Evolutionary conservation across 2,329 filamentous ascomycete genomes (phyloP).

Genomic region (Samsoniella hepiali): DNA sequence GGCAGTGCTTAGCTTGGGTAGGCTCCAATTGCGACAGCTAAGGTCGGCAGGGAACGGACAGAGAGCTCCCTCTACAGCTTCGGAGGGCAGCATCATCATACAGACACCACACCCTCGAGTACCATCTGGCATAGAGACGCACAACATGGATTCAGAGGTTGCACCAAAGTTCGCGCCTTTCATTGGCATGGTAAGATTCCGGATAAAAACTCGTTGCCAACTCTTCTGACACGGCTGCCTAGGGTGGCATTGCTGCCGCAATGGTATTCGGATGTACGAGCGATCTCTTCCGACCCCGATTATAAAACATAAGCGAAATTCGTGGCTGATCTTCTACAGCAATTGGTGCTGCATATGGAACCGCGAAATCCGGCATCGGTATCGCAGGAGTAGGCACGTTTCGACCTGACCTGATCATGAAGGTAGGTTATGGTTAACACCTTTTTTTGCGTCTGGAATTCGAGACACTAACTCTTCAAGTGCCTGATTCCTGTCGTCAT

Average conservation of each 20-base stretch:
- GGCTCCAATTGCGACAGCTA: background rate
- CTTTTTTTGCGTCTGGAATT: background rate
- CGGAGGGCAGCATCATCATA: background rate
- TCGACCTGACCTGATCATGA: conserved; percentile 86
- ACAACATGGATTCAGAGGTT: conserved; percentile 56
- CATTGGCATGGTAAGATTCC: conserved; percentile 72
- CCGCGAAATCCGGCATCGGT: conserved; percentile 83
- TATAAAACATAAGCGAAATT: background rate
- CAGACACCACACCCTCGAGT: background rate
- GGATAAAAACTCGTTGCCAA: background rate
- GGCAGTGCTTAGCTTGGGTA: background rate
- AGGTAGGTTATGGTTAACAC: conserved; percentile 50
- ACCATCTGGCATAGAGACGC: conserved; percentile 5
- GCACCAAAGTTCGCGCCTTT: conserved; percentile 83
- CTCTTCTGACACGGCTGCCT: conserved; percentile 20
- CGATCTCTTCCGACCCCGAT: conserved; percentile 14
- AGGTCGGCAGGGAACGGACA: background rate
- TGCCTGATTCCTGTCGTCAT: conserved; percentile 89
- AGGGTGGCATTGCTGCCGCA: conserved; percentile 75
- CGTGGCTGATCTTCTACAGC: conserved; percentile 33
- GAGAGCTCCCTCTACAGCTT: conserved; percentile 2
- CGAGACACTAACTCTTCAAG: conserved; percentile 38
- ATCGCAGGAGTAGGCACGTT: conserved; percentile 84
- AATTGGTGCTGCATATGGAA: conserved; percentile 78
- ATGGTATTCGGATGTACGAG: conserved; percentile 80